A percentile compares a stretch with the other conserved stretches of the same genome.
These are phyloP conservation scores for Ascochyta lentis DNA, from an alignment of 2,329 filamentous ascomycete genomes.

Conservation along the genomic window DNA sequence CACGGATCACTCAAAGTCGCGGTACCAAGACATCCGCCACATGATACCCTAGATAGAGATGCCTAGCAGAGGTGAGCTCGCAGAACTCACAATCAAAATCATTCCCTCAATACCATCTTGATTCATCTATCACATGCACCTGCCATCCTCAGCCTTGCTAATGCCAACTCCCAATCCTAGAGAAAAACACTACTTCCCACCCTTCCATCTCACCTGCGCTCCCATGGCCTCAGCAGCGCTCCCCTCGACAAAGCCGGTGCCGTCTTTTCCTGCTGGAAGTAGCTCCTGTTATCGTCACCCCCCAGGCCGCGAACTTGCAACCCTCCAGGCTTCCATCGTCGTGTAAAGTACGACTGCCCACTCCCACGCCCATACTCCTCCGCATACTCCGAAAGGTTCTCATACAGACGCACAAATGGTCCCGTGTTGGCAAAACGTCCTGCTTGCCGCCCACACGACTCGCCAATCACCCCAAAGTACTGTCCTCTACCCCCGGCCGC, in stretches of 20 bases:
- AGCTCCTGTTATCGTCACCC: conserved; percentile 48
- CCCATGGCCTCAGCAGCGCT: neutral
- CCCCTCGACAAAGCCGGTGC: neutral
- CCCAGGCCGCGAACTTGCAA: conserved; percentile 50
- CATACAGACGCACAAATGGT: conserved; percentile 51
- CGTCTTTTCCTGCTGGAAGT: conserved; percentile 35
- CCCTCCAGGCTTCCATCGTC: conserved; percentile 46
- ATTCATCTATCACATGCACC: too few species aligned
- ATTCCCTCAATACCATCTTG: neutral
- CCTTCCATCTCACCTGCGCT: neutral
- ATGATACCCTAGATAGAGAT: neutral
- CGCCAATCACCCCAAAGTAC: conserved; percentile 23
- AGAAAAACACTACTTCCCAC: neutral
- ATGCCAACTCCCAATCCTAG: too few species aligned
- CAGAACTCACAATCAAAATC: neutral
- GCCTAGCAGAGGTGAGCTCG: neutral
- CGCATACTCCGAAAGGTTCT: conserved; percentile 52
- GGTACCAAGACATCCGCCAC: neutral
- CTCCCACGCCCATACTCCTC: conserved; percentile 33
- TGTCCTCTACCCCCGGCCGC: conserved; percentile 17
- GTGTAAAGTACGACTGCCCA: conserved; percentile 50
- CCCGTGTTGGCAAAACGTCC: conserved; percentile 37
- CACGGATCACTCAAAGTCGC: neutral
- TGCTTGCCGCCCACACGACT: neutral
- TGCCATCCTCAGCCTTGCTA: too few species aligned